phyloP scores from a whole-genome alignment of 768 basidiomycete genomes.

The Podaxis carcinomalis region DNA sequence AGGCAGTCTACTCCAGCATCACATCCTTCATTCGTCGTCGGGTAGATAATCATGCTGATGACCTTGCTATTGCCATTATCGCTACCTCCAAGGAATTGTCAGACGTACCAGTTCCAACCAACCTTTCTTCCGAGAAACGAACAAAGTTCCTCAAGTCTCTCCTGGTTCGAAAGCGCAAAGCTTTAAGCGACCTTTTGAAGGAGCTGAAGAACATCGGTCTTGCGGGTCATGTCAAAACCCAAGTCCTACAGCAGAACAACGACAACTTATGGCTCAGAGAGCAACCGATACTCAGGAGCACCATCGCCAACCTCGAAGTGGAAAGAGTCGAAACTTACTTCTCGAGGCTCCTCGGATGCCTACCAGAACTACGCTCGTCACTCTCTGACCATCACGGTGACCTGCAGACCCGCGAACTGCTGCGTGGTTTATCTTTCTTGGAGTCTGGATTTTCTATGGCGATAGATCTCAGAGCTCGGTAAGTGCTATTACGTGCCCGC shows the following conservation, averaged over 20 bases:
- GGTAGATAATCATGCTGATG: slow-evolving; percentile 43
- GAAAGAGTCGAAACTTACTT: slow-evolving; percentile 62
- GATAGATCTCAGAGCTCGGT: slow-evolving; percentile 61
- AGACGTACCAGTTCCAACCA: slow-evolving; percentile 34
- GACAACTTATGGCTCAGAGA: slow-evolving; percentile 62
- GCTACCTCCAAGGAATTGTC: slow-evolving; percentile 55
- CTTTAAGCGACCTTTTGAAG: slow-evolving; percentile 87
- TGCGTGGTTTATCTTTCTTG: slow-evolving; percentile 69
- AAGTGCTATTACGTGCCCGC: slow-evolving; percentile 23
- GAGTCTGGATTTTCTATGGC: slow-evolving; percentile 77
- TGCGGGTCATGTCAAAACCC: slow-evolving; percentile 65
- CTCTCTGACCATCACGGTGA: slow-evolving; percentile 76
- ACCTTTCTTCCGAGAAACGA: slow-evolving; percentile 42
- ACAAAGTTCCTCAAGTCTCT: slow-evolving; percentile 69
- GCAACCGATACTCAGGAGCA: slow-evolving; percentile 41
- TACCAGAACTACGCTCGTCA: slow-evolving; percentile 62
- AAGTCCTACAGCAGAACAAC: slow-evolving; percentile 51
- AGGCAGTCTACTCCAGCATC: slow-evolving; percentile 35
- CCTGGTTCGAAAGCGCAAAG: slow-evolving; percentile 79
- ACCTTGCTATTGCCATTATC: slow-evolving; percentile 61
- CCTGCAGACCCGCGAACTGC: slow-evolving; percentile 81
- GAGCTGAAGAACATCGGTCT: slow-evolving; percentile 81
- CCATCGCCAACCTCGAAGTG: slow-evolving; percentile 18
- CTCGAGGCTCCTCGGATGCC: slow-evolving; percentile 52
- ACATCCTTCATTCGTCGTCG: slow-evolving; percentile 35